Conservation (phyloP, 352 stramenopile species). For the Phytophthora rubi region DNA sequence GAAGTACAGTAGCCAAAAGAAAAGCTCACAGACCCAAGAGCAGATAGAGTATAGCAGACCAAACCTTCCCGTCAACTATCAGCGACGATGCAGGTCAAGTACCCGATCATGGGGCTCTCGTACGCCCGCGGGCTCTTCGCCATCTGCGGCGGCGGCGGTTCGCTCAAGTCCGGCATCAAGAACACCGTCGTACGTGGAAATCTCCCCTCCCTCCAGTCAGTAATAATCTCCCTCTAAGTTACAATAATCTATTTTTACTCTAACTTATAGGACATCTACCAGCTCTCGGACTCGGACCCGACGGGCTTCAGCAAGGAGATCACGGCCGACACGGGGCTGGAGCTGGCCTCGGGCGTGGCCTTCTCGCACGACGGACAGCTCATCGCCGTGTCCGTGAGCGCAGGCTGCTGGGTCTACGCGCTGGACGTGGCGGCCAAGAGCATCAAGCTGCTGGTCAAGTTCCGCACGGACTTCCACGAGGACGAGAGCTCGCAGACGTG, state of each 20-base stretch:
- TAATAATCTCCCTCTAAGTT: conserved; percentile 10
- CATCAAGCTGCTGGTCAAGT: conserved; percentile 76
- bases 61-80: neutral
- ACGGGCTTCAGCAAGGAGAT: conserved; percentile 75
- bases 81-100: conserved; percentile 76
- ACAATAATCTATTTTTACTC: conserved; percentile 3
- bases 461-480: conserved; percentile 81
- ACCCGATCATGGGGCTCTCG: conserved; percentile 85
- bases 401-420: conserved; percentile 79
- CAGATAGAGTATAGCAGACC: neutral
- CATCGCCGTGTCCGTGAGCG: conserved; percentile 79
- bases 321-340: conserved; percentile 70
- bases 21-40: conserved; percentile 3
- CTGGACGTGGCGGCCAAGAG: conserved; percentile 62
- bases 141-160: conserved; percentile 85
- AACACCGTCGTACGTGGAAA: conserved; percentile 85
- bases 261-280: conserved; percentile 67
- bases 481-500: conserved; percentile 78
- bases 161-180: conserved; percentile 84
- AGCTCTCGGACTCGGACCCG: conserved; percentile 65
- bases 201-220: neutral
- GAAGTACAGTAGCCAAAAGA: conserved; percentile 4
- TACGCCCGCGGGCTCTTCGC: conserved; percentile 75
- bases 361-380: conserved; percentile 80
- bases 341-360: conserved; percentile 76